These are phyloP conservation scores for Gossypium bickii DNA, from an alignment of 345 rosid species.

Conservation along the genomic window DNA sequence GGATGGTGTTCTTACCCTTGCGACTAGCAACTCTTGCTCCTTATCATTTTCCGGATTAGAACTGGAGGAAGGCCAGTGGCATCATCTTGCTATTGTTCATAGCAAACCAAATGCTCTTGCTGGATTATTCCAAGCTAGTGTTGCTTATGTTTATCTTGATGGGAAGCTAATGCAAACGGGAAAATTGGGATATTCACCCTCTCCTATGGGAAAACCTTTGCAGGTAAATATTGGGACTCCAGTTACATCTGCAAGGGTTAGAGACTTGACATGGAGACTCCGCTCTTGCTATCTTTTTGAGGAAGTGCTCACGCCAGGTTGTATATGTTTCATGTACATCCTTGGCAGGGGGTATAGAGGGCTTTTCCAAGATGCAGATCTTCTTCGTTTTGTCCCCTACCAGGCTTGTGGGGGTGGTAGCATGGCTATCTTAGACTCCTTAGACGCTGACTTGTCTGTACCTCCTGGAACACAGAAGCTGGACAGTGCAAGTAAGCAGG, in stretches of 20 bases:
- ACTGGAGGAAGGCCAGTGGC: constrained; percentile 94
- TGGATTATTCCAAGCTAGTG: constrained; percentile 97
- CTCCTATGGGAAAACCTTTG: constrained; percentile 88
- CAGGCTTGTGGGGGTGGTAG: constrained; percentile 99
- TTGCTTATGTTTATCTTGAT: constrained; percentile 91
- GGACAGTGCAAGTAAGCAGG: constrained; percentile 64
- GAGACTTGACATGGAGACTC: constrained; percentile 84
- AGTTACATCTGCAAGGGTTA: constrained; percentile 63
- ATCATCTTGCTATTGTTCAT: constrained; percentile 99
- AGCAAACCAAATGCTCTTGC: constrained; percentile 99
- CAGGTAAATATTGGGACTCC: constrained; percentile 94
- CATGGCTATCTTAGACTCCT: constrained; percentile 92
- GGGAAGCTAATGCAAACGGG: constrained; percentile 97
- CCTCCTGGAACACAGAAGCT: constrained; percentile 55
- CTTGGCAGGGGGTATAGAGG: constrained; percentile 99
- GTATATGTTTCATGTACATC: constrained; percentile 92
- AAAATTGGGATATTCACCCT: constrained; percentile 94
- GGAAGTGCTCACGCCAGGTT: constrained; percentile 97
- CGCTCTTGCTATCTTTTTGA: constrained; percentile 98
- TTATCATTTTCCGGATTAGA: constrained; percentile 93
- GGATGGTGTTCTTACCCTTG: constrained; percentile 89
- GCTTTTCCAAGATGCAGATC: constrained; percentile 89
- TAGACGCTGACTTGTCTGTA: constrained; percentile 75
- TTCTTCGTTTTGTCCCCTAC: constrained; percentile 90
- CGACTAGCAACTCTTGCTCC: constrained; percentile 85